A percentile compares a stretch with the other conserved stretches of the same genome.
Evolutionary conservation across 805 yeast species (phyloP).

Genomic region (Kodamaea neixiangensis): DNA sequence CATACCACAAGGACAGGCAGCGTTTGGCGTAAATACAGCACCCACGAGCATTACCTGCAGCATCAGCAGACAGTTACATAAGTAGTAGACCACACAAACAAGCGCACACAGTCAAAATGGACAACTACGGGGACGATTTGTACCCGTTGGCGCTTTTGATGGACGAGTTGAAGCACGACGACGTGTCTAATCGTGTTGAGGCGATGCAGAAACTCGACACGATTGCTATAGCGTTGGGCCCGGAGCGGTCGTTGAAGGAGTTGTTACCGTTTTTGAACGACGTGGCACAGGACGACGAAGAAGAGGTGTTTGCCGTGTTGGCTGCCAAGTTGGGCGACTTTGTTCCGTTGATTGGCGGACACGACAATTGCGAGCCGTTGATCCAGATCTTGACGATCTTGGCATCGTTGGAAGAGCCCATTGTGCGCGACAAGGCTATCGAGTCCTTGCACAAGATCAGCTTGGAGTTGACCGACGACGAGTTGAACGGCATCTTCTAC

Average conservation of each 20-base stretch:
- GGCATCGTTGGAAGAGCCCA: conserved; percentile 93
- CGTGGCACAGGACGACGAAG: conserved; percentile 95
- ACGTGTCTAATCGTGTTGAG: conserved; percentile 86
- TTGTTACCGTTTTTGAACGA: conserved; percentile 87
- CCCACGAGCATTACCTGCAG: too few relatives aligned
- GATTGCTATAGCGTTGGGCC: conserved; percentile 92
- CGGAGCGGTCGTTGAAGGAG: conserved; percentile 87
- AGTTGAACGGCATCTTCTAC: conserved; percentile 65
- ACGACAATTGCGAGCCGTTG: conserved; percentile 49
- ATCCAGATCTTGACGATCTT: conserved; percentile 73
- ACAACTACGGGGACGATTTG: conserved; percentile 56
- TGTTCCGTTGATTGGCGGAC: conserved; percentile 88
- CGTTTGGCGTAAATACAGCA: neutral
- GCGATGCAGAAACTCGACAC: conserved; percentile 95
- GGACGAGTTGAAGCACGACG: conserved; percentile 97
- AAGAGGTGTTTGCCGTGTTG: conserved; percentile 91
- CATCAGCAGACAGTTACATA: neutral
- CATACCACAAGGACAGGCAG: neutral
- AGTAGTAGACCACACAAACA: neutral
- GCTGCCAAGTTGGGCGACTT: conserved; percentile 90
- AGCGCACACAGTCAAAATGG: conserved; percentile 24
- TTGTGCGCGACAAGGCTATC: conserved; percentile 93
- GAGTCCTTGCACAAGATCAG: conserved; percentile 77
- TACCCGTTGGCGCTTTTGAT: conserved; percentile 94
- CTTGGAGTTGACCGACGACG: conserved; percentile 58